Percentiles rank a stretch among this genome's conserved stretches.
phyloP scores from a whole-genome alignment of 108 stramenopile genomes.

The Pseudonitzschia pungens region DNA sequence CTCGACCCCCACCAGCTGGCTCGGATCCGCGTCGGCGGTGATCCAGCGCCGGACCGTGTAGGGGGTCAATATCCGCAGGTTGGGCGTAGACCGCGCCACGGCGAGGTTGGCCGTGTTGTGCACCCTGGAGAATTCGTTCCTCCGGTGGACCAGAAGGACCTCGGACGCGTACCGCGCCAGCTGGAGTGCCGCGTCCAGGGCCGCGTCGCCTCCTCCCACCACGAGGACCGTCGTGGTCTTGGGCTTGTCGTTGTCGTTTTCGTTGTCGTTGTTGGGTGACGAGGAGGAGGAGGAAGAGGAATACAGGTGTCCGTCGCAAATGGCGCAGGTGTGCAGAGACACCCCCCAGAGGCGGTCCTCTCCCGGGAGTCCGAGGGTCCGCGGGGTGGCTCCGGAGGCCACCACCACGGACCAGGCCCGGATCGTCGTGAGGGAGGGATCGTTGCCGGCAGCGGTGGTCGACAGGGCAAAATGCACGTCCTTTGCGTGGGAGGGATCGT shows the following conservation, averaged over 20 bases:
- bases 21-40: not conserved
- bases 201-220: constrained; percentile 93
- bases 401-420: constrained; percentile 53
- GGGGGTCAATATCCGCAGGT: constrained; percentile 43
- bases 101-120: constrained; percentile 69
- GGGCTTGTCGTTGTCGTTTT: too few relatives aligned
- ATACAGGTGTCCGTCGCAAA: constrained; percentile 88
- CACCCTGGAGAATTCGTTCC: constrained; percentile 69
- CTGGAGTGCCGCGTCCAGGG: constrained; percentile 87
- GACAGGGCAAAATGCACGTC: constrained; percentile 5
- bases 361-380: constrained; percentile 67
- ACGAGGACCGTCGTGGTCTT: too few relatives aligned
- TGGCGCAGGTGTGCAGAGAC: constrained; percentile 87
- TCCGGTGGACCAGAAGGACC: constrained; percentile 86
- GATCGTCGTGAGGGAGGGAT: not conserved
- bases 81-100: constrained; percentile 34
- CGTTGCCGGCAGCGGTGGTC: too few relatives aligned
- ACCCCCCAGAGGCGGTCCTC: constrained; percentile 78
- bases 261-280: constrained; percentile 10
- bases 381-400: constrained; percentile 84
- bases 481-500: not conserved
- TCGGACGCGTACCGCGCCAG: constrained; percentile 69
- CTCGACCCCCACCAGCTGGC: constrained; percentile 23
- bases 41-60: constrained; percentile 38
- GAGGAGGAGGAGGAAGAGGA: not conserved